Evolutionary conservation across 2,329 filamentous ascomycete species (phyloP).

Genomic region (Ceratocystiopsis sp.): DNA sequence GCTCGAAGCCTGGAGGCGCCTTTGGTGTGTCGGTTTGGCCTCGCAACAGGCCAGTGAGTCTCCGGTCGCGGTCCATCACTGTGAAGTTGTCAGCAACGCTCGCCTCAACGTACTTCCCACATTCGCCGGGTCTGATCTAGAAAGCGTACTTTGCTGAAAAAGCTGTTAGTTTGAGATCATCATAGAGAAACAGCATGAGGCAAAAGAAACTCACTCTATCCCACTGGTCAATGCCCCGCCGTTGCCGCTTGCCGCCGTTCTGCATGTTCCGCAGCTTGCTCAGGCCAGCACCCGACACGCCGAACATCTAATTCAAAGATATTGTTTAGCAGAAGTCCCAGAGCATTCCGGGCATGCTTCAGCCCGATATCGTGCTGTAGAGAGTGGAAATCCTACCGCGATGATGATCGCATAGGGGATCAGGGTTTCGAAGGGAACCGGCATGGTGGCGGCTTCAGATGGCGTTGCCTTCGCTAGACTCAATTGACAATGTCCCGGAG

Average conservation of each 20-base stretch:
- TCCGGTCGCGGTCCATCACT: slow-evolving; percentile 51
- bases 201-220: slow-evolving; percentile 30
- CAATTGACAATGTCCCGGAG: slow-evolving; percentile 6
- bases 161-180: slow-evolving; percentile 13
- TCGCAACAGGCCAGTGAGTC: slow-evolving; percentile 40
- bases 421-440: slow-evolving; percentile 45
- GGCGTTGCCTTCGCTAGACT: too few relatives aligned
- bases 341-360: too few relatives aligned
- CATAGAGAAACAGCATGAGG: background rate
- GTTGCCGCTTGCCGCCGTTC: slow-evolving; percentile 43
- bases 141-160: slow-evolving; percentile 34
- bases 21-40: slow-evolving; percentile 38
- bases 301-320: slow-evolving; percentile 38
- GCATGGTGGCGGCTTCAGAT: slow-evolving; percentile 26
- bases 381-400: slow-evolving; percentile 25
- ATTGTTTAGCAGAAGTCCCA: background rate
- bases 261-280: slow-evolving; percentile 38
- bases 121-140: background rate
- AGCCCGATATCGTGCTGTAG: too few relatives aligned
- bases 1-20: slow-evolving; percentile 42
- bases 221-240: slow-evolving; percentile 46
- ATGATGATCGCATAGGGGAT: slow-evolving; percentile 49
- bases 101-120: background rate
- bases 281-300: slow-evolving; percentile 39
- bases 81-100: background rate